Conservation (phyloP, 2,329 filamentous ascomycete species). For the Fusarium proliferatum region DNA sequence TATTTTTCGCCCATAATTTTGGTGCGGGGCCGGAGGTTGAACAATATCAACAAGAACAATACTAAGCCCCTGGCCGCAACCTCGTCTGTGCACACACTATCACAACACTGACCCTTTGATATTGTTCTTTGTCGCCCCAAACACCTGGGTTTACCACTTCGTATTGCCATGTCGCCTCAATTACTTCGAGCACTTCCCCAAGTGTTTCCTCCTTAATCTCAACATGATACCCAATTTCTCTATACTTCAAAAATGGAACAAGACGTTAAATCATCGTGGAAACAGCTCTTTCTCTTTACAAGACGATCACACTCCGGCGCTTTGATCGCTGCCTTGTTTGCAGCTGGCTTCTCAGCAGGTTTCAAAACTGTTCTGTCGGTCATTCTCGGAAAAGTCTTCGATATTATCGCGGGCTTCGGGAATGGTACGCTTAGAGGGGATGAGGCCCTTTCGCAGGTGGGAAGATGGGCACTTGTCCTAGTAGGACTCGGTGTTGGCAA, state of each 20-base stretch:
- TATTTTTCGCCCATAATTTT: background rate
- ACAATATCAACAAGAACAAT: constrained; percentile 40
- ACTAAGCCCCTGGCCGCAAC: constrained; percentile 11
- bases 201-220: background rate
- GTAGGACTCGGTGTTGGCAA: constrained; percentile 70
- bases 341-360: constrained; percentile 69
- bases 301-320: constrained; percentile 67
- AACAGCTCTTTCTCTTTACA: constrained; percentile 77
- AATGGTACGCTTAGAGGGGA: constrained; percentile 60
- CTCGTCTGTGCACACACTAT: constrained; percentile 35
- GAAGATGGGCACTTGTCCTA: constrained; percentile 71
- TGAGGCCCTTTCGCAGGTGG: constrained; percentile 66
- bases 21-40: constrained; percentile 6
- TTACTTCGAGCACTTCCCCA: background rate
- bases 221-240: background rate
- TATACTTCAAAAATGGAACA: constrained; percentile 27
- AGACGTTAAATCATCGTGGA: constrained; percentile 47
- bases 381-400: constrained; percentile 80
- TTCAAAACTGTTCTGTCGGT: constrained; percentile 74
- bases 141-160: background rate
- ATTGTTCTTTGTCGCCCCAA: constrained; percentile 41
- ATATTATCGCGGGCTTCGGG: constrained; percentile 75
- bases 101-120: constrained; percentile 12
- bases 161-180: constrained; percentile 1
- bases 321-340: constrained; percentile 64